Base-by-base conservation (phyloP, 176 grass and related monocot species). In the Miscanthus lutarioriparius region DNA sequence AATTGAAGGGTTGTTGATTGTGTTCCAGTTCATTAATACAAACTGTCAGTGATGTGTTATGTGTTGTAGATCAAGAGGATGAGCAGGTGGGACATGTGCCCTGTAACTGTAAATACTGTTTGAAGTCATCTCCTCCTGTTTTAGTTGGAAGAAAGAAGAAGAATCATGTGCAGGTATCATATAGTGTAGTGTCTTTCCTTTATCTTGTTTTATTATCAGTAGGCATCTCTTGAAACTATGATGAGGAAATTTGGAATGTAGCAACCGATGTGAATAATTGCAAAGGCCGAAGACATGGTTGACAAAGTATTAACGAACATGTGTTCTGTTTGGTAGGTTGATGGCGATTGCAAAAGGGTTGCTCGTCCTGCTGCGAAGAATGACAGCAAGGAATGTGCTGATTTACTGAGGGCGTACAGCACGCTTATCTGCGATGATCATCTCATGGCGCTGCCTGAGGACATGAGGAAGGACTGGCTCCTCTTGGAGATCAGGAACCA, bases 141-240 rank as follows among this genome's bases (percentile, higher is more conserved):
- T 19, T 7, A 20, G 43, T 44, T 8, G 4, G 35, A 5, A 74
- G 6, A 27, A 33, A 33, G 32, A 84, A 75, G 4, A 79, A 80
- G 37, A 80, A 84, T 49, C 79, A 75, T 59, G 76, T 36, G 20
- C 10, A 20, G 68, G 87, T 88, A 84, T 72, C 6, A 4, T 74
- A 7, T 67, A 37, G 1, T 32, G 30, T 32, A 32, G 30, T 33
- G 32, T 33, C 2, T 33, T 33, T 33, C 14, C 22, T 38, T 43
- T 25, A 61, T 8, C 12, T 22, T 16, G 4, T 33, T 13, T 59
- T 7, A 51, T 51, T 13, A 19, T 75, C 62, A 6, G 20, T 76
- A 70, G 15, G 13, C 53, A 30, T 80, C 28, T 37, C 59, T 61
- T 56, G 58, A n/a, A 74, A 39, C 61, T 61, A 30, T 19, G 27